These are phyloP conservation scores for Vickermania ingenoplastis DNA, from an alignment of 208 protist genomes.

Conservation along the genomic window DNA sequence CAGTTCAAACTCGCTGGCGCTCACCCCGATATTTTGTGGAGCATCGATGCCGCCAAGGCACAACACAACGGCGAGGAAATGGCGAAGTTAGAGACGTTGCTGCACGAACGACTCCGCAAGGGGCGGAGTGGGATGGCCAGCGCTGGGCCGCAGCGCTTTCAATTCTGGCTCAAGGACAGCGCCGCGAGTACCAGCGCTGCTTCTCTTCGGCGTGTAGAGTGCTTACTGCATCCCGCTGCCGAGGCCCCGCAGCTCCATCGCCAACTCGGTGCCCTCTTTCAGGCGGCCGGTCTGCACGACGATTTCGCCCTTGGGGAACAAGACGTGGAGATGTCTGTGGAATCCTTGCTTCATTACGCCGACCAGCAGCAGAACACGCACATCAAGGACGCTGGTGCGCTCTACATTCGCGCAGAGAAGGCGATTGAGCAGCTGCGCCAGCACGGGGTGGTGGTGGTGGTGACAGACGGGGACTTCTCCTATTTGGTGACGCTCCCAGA, in stretches of 20 bases:
- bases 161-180: slow-evolving; percentile 46
- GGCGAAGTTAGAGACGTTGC: slow-evolving; percentile 70
- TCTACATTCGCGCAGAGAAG: slow-evolving; percentile 72
- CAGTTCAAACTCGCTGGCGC: slow-evolving; percentile 78
- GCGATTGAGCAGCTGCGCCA: slow-evolving; percentile 63
- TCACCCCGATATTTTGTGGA: slow-evolving; percentile 76
- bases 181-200: neutral
- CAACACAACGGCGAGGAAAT: slow-evolving; percentile 85
- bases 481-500: slow-evolving; percentile 81
- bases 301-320: slow-evolving; percentile 48
- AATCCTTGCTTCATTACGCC: slow-evolving; percentile 55
- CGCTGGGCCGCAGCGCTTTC: slow-evolving; percentile 33
- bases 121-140: neutral
- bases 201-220: slow-evolving; percentile 27
- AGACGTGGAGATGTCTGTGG: slow-evolving; percentile 43
- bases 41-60: slow-evolving; percentile 74
- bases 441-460: slow-evolving; percentile 56
- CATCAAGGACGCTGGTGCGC: slow-evolving; percentile 32
- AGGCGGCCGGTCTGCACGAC: slow-evolving; percentile 49
- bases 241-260: slow-evolving; percentile 36
- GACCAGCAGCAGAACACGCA: slow-evolving; percentile 62
- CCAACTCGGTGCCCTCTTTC: slow-evolving; percentile 58
- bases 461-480: slow-evolving; percentile 49
- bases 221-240: slow-evolving; percentile 49
- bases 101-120: slow-evolving; percentile 32